Evolutionary conservation across 768 basidiomycete genomes (phyloP), one percentile per base, ranked within the genome.

Genomic region (Lentinula raphanica): DNA sequence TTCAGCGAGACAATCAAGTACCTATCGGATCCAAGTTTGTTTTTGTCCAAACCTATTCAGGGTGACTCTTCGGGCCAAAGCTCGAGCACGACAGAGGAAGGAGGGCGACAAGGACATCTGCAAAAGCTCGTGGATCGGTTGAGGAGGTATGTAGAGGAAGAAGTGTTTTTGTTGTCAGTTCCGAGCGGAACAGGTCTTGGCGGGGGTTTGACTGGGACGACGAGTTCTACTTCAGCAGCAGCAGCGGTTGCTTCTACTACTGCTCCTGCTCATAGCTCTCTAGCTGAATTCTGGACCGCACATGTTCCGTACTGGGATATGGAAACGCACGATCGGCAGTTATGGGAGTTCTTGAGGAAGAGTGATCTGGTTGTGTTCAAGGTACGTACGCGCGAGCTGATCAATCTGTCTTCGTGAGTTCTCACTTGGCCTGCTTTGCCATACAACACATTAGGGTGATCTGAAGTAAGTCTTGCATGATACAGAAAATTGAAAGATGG

Each of bases 351-450:
- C 36, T 67, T 96, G 46, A 73, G 74, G 48, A 69, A 68, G 13
- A 82, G 89, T 60, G 78, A 79, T 7, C 74, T 96, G 7, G 91
- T 93, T 3, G 80, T 96, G 58, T 94, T 95, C 76, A 96, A 96
- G 78, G 89, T 86, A 48, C 28, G 72, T 61, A 49, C 6, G 8
- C 19, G 45, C 9, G 15, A 28, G 7, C 46, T n/a, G n/a, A n/a
- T n/a, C n/a, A n/a, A n/a, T n/a, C n/a, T n/a, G n/a, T n/a, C n/a
- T n/a, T n/a, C n/a, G n/a, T n/a, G n/a, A n/a, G n/a, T n/a, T n/a
- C n/a, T 17, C 54, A 17, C 49, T 59, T 31, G 5, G 6, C 23
- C 35, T n/a, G n/a, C 49, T 40, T 13, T 28, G 29, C 28, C 44
- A 57, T 32, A 9, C 42, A 15, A n/a, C n/a, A n/a, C n/a, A n/a